These are phyloP conservation scores for Umbilicaria muhlenbergii DNA, from an alignment of 495 filamentous ascomycete species.

Conservation along the genomic window DNA sequence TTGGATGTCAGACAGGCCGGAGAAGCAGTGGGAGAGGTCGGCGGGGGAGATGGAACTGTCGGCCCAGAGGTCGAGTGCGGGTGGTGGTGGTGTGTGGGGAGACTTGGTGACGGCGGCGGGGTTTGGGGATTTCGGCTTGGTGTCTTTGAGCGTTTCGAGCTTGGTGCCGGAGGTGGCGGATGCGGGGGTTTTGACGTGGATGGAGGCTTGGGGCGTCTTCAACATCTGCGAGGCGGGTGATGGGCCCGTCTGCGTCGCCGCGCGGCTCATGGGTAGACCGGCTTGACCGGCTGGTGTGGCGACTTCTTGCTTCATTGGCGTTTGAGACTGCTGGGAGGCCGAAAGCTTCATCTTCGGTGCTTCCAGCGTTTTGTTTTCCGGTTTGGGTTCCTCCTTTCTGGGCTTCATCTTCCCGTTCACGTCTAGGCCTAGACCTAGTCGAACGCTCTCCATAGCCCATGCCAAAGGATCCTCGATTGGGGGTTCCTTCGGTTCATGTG, in stretches of 20 bases:
- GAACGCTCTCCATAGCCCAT: conserved; percentile 30
- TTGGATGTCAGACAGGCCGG: conserved; percentile 27
- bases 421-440: conserved; percentile 21
- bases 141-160: conserved; percentile 14
- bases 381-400: conserved; percentile 10
- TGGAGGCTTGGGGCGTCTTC: conserved; percentile 23
- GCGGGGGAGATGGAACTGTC: conserved; percentile 15
- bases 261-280: conserved; percentile 6
- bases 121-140: conserved; percentile 13
- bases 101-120: background rate
- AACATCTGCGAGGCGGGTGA: conserved; percentile 29
- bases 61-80: conserved; percentile 25
- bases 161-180: conserved; percentile 15
- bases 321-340: conserved; percentile 21
- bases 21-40: conserved; percentile 14
- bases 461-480: conserved; percentile 29
- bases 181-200: conserved; percentile 16
- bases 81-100: background rate
- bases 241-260: conserved; percentile 27
- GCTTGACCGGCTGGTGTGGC: conserved; percentile 22
- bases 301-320: conserved; percentile 20
- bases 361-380: conserved; percentile 9
- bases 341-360: conserved; percentile 14
- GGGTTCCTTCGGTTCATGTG: conserved; percentile 27
- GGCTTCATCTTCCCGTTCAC: conserved; percentile 19